A percentile compares a stretch with the other conserved stretches of the same genome.
Evolutionary conservation across 345 rosid species (phyloP).

Genomic region (Gossypium longicalyx): DNA sequence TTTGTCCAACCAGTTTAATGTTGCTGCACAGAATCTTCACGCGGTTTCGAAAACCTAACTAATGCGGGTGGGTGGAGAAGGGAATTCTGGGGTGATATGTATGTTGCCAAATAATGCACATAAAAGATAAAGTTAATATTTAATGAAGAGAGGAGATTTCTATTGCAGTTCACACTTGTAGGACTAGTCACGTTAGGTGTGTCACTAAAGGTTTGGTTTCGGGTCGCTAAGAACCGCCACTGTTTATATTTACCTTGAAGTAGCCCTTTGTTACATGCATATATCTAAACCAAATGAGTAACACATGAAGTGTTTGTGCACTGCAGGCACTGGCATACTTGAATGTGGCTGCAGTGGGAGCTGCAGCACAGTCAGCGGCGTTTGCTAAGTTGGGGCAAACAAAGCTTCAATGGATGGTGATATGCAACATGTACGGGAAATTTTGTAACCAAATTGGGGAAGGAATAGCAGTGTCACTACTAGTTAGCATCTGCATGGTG

Average conservation of each 20-base stretch:
- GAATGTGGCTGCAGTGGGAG: constrained; percentile 66
- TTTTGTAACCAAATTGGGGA: constrained; percentile 70
- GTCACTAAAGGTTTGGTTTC: neutral
- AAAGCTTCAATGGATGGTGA: constrained; percentile 81
- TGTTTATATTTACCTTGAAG: neutral
- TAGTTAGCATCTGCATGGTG: constrained; percentile 56
- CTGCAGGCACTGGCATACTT: constrained; percentile 75
- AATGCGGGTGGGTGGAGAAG: neutral
- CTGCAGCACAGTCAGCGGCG: constrained; percentile 63
- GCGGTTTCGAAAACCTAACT: neutral
- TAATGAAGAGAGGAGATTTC: neutral
- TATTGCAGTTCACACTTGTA: constrained; percentile 24
- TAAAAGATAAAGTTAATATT: neutral
- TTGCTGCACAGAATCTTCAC: neutral
- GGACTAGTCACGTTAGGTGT: constrained; percentile 10
- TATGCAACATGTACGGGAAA: constrained; percentile 73
- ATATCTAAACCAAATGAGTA: neutral
- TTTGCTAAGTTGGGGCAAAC: constrained; percentile 71
- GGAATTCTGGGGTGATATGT: neutral
- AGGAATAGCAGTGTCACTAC: constrained; percentile 49
- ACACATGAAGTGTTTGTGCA: neutral
- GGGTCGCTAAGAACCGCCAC: neutral
- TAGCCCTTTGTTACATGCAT: neutral
- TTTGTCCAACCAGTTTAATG: neutral
- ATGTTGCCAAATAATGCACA: neutral